Percentiles rank a stretch among this genome's conserved stretches.
Evolutionary conservation across 306 rosid genomes (phyloP).

Genomic region (Vigna trinervia): DNA sequence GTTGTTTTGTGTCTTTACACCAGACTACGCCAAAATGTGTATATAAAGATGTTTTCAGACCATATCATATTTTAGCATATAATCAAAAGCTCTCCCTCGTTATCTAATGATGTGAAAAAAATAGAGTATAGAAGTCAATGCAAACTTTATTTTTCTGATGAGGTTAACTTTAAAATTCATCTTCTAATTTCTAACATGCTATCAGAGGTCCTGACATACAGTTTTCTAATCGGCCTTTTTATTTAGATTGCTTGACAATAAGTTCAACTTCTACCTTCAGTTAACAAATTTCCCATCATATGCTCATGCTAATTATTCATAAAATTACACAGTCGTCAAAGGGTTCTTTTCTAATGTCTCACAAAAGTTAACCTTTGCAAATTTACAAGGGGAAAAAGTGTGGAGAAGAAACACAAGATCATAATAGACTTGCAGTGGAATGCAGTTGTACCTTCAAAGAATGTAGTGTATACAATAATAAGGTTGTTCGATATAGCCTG

Average conservation of each 20-base stretch:
- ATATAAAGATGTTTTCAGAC: neutral
- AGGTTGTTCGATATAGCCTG: conserved; percentile 23
- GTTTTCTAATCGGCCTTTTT: neutral
- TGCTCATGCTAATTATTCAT: neutral
- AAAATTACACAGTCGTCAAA: neutral
- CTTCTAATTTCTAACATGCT: too few species aligned
- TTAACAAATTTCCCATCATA: neutral
- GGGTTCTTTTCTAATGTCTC: neutral
- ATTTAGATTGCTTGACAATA: neutral
- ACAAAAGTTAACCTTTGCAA: neutral
- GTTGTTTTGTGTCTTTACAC: neutral
- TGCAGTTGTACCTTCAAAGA: conserved; percentile 28
- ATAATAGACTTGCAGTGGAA: conserved; percentile 6
- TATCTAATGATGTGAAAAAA: too few species aligned
- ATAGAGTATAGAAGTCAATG: too few species aligned
- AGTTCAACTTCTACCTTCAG: neutral
- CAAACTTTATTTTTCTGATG: too few species aligned
- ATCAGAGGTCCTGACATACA: too few species aligned
- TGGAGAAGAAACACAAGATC: neutral
- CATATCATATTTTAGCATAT: neutral
- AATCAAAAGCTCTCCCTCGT: neutral
- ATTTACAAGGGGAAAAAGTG: neutral
- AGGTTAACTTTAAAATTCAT: too few species aligned
- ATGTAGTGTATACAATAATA: conserved; percentile 38
- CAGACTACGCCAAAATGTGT: neutral